These are phyloP conservation scores for Penicillium sp. DNA, from an alignment of 2,329 filamentous ascomycete genomes.

Conservation along the genomic window DNA sequence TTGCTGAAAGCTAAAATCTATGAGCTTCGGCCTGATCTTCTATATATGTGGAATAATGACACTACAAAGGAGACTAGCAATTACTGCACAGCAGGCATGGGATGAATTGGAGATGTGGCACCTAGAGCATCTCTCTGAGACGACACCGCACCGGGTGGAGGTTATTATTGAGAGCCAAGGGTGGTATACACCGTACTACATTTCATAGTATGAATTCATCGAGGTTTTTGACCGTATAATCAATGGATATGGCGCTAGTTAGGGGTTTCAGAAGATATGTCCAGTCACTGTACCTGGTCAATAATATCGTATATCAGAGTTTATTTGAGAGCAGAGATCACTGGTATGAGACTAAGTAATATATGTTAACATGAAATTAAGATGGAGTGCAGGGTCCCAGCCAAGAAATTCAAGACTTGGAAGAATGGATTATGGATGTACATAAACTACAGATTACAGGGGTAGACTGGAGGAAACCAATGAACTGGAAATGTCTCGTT, in stretches of 20 bases:
- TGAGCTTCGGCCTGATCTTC: not conserved
- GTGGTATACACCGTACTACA: not conserved
- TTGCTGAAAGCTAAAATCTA: not conserved
- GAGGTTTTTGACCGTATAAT: not conserved
- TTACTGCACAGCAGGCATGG: slow-evolving; percentile 6
- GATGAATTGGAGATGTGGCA: not conserved
- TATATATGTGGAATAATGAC: slow-evolving; percentile 7
- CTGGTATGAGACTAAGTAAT: too few relatives aligned
- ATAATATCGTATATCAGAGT: too few relatives aligned
- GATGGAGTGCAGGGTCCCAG: too few relatives aligned
- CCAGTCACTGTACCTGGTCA: too few relatives aligned
- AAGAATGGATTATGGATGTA: too few relatives aligned
- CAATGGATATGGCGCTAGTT: too few relatives aligned
- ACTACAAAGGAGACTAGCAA: not conserved
- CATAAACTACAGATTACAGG: not conserved
- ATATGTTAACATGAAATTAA: too few relatives aligned
- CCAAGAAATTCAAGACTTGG: too few relatives aligned
- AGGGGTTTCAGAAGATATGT: too few relatives aligned
- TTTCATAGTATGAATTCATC: not conserved
- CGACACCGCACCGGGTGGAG: slow-evolving; percentile 16
- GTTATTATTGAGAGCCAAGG: slow-evolving; percentile 9
- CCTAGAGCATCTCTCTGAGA: slow-evolving; percentile 6
- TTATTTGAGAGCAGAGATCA: too few relatives aligned
- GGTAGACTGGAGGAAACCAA: not conserved
- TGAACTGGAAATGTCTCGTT: slow-evolving; percentile 25